Percentiles rank a stretch among this genome's conserved stretches.
These are phyloP conservation scores for Diutina mesorugosa DNA, from an alignment of 1,139 yeast species.

Conservation along the genomic window DNA sequence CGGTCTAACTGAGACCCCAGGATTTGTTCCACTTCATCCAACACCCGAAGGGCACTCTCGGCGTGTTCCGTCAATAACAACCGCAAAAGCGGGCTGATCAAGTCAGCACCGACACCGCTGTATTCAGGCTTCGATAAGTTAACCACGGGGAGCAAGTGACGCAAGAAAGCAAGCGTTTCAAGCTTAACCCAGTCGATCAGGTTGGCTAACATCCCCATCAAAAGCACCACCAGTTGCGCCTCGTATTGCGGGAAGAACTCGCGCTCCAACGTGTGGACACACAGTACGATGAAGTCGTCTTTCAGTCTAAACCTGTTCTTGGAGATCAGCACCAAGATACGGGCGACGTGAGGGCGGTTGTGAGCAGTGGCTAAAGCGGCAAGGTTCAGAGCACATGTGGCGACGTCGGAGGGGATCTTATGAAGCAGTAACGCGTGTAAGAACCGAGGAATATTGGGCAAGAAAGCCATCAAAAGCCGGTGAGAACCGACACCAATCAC, in stretches of 20 bases:
- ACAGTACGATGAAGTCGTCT: conserved; percentile 76
- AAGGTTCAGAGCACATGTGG: conserved; percentile 45
- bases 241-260: conserved; percentile 67
- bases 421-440: conserved; percentile 62
- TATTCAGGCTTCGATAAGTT: conserved; percentile 73
- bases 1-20: conserved; percentile 85
- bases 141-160: conserved; percentile 61
- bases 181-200: conserved; percentile 63
- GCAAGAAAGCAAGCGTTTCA: conserved; percentile 68
- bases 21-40: conserved; percentile 77
- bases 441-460: conserved; percentile 76
- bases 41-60: conserved; percentile 74
- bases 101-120: conserved; percentile 86
- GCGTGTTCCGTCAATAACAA: conserved; percentile 79
- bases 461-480: conserved; percentile 55
- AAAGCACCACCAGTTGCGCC: conserved; percentile 60
- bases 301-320: conserved; percentile 76
- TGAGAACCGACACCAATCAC: conserved; percentile 65
- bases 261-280: conserved; percentile 52
- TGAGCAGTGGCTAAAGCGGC: conserved; percentile 48
- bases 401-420: conserved; percentile 36
- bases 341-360: conserved; percentile 47
- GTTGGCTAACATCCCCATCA: conserved; percentile 71
- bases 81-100: conserved; percentile 79
- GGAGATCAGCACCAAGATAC: conserved; percentile 65